phyloP scores from a whole-genome alignment of 148 eudicot species.

The Dysphania ambrosioides region DNA sequence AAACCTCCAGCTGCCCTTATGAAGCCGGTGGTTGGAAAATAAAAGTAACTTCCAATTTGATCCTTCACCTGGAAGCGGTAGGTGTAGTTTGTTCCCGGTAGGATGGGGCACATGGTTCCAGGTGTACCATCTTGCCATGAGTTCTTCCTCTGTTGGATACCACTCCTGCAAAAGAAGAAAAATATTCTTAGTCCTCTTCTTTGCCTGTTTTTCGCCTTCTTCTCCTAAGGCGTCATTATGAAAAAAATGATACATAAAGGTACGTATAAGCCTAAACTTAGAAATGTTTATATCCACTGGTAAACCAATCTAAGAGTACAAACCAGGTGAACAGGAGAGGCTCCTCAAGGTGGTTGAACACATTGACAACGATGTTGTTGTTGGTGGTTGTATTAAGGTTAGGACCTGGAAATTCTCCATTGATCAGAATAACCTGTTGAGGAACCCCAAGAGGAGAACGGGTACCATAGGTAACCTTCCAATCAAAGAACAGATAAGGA shows the following conservation, averaged over 20 bases:
- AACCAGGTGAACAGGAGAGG: slow-evolving; percentile 60
- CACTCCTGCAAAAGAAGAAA: slow-evolving; percentile 35
- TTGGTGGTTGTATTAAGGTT: slow-evolving; percentile 53
- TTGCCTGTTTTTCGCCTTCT: too few relatives aligned
- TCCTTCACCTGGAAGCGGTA: slow-evolving; percentile 65
- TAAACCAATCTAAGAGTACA: too few relatives aligned
- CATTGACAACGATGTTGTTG: slow-evolving; percentile 57
- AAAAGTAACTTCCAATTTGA: slow-evolving; percentile 56
- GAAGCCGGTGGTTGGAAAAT: slow-evolving; percentile 46
- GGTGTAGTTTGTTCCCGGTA: slow-evolving; percentile 59
- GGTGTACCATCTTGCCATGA: slow-evolving; percentile 65
- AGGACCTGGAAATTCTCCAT: slow-evolving; percentile 60
- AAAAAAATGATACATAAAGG: too few relatives aligned
- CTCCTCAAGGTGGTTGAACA: slow-evolving; percentile 65
- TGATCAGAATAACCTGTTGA: slow-evolving; percentile 58
- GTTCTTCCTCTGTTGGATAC: slow-evolving; percentile 61
- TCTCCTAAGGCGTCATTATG: too few relatives aligned
- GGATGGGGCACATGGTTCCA: slow-evolving; percentile 59
- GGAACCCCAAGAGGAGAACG: slow-evolving; percentile 60
- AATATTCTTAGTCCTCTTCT: too few relatives aligned
- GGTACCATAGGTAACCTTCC: slow-evolving; percentile 56
- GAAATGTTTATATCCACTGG: too few relatives aligned
- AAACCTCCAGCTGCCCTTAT: slow-evolving; percentile 55
- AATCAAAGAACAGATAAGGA: slow-evolving; percentile 48
- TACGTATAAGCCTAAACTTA: too few relatives aligned